Conservation (phyloP, 176 grass and related monocot species). For the Coix lacrymajobi region DNA sequence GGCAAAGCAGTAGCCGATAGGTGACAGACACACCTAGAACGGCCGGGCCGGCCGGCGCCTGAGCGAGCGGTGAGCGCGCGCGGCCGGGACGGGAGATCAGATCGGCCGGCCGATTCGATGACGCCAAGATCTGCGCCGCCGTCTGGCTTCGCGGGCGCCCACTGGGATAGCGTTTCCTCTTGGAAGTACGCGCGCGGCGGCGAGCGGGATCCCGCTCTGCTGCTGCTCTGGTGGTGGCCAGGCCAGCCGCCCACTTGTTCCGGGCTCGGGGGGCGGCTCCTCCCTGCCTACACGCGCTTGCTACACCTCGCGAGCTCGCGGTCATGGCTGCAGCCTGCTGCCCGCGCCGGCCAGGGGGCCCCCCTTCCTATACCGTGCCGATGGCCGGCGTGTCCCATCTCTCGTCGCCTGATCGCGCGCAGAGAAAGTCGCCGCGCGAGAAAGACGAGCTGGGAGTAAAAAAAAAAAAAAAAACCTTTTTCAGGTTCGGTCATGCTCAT, state of each 20-base stretch:
- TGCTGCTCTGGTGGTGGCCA: neutral
- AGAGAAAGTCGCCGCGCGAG: neutral
- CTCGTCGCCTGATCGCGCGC: neutral
- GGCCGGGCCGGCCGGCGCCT: neutral
- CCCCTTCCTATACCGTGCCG: neutral
- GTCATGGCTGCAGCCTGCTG: neutral
- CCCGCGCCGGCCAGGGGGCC: neutral
- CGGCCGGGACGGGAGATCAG: neutral
- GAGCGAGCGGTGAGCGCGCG: neutral
- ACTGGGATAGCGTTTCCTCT: neutral
- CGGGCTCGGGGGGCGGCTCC: neutral
- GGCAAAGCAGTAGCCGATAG: neutral
- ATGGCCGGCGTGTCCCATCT: neutral
- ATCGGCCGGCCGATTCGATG: slow-evolving; percentile 4
- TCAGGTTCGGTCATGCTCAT: neutral
- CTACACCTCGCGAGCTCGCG: neutral
- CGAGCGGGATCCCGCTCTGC: neutral
- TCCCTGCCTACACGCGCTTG: too few species aligned
- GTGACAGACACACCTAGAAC: neutral
- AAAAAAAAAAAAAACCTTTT: neutral
- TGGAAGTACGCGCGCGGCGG: slow-evolving; percentile 6
- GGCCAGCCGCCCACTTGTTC: neutral
- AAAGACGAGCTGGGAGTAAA: neutral
- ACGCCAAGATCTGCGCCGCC: slow-evolving; percentile 11
- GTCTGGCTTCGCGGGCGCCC: slow-evolving; percentile 8